A percentile compares a stretch with the other conserved stretches of the same genome.
These are phyloP conservation scores for Ustilaginoidea virens DNA, from an alignment of 2,329 filamentous ascomycete species.

Conservation along the genomic window DNA sequence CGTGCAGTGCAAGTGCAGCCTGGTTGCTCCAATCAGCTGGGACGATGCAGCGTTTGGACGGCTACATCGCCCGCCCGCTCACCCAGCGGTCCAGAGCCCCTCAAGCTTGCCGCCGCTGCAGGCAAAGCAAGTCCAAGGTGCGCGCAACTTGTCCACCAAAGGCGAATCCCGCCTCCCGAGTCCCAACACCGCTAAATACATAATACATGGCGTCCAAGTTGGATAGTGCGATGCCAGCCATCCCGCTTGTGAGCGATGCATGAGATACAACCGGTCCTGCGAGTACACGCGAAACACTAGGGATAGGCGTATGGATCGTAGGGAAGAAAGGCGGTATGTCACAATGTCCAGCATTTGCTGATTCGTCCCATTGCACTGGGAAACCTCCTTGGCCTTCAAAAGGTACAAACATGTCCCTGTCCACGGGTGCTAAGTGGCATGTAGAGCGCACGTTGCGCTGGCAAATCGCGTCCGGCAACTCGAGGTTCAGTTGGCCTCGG, in stretches of 20 bases:
- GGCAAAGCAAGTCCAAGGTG: slow-evolving; percentile 12
- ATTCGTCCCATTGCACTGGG: not conserved
- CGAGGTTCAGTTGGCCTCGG: slow-evolving; percentile 1
- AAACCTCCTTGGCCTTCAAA: too few species aligned
- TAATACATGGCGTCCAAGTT: not conserved
- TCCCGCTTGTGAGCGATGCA: slow-evolving; percentile 10
- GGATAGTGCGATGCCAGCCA: slow-evolving; percentile 9
- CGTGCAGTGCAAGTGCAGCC: too few species aligned
- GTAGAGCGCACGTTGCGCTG: slow-evolving; percentile 2
- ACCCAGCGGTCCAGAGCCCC: slow-evolving; percentile 10
- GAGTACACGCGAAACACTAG: slow-evolving; percentile 9
- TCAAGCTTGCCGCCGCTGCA: slow-evolving; percentile 10
- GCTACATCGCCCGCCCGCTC: slow-evolving; percentile 7
- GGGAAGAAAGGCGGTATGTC: slow-evolving; percentile 9
- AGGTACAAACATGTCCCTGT: too few species aligned
- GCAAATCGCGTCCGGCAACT: slow-evolving; percentile 2
- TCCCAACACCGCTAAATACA: not conserved
- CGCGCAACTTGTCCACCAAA: not conserved
- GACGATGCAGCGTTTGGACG: slow-evolving; percentile 7
- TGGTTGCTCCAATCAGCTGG: slow-evolving; percentile 1
- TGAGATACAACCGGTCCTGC: slow-evolving; percentile 6
- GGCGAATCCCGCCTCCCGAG: not conserved
- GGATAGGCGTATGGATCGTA: slow-evolving; percentile 11
- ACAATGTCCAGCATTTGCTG: not conserved
- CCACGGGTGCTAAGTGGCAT: not conserved